These are phyloP conservation scores for Verticillium albo-atrum DNA, from an alignment of 2,329 filamentous ascomycete species.

Conservation along the genomic window DNA sequence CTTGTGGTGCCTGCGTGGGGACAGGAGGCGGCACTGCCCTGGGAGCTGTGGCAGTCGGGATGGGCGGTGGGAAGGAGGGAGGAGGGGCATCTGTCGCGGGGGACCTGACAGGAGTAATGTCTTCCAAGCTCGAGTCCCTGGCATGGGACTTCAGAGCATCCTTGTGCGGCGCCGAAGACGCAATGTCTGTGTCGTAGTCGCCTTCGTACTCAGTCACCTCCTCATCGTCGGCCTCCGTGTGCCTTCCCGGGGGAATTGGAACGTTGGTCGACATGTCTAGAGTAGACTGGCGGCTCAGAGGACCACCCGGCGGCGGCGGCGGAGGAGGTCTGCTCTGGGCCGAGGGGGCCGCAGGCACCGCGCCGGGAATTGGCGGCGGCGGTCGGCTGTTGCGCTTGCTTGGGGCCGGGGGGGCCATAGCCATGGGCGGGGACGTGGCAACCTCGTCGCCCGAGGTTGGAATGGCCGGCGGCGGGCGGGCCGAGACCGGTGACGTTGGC, in stretches of 20 bases:
- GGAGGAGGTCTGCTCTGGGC: slow-evolving; percentile 59
- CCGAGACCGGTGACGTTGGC: slow-evolving; percentile 10
- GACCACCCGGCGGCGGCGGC: slow-evolving; percentile 55
- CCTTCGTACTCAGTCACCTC: slow-evolving; percentile 94
- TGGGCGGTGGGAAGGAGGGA: slow-evolving; percentile 48
- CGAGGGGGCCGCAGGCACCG: slow-evolving; percentile 40
- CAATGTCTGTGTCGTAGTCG: slow-evolving; percentile 97
- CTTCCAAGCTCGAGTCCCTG: slow-evolving; percentile 72
- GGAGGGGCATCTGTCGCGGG: slow-evolving; percentile 42
- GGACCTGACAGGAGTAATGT: slow-evolving; percentile 57
- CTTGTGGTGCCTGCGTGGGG: slow-evolving; percentile 45
- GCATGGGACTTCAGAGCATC: slow-evolving; percentile 83
- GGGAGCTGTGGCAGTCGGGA: slow-evolving; percentile 50
- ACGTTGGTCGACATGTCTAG: slow-evolving; percentile 44
- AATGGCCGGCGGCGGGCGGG: slow-evolving; percentile 28
- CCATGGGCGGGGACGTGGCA: slow-evolving; percentile 37
- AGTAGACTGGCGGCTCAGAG: slow-evolving; percentile 54
- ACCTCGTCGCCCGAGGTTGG: slow-evolving; percentile 32
- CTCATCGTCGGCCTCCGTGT: slow-evolving; percentile 59
- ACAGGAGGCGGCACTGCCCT: slow-evolving; percentile 54
- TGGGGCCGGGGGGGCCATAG: slow-evolving; percentile 22
- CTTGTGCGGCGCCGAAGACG: slow-evolving; percentile 87
- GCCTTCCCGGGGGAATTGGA: slow-evolving; percentile 33
- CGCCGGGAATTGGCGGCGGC: slow-evolving; percentile 57
- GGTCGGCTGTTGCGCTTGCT: slow-evolving; percentile 53